Percentiles rank a stretch among this genome's conserved stretches.
Conservation (phyloP, 768 basidiomycete species). For the Leccinum fibrillosum region DNA sequence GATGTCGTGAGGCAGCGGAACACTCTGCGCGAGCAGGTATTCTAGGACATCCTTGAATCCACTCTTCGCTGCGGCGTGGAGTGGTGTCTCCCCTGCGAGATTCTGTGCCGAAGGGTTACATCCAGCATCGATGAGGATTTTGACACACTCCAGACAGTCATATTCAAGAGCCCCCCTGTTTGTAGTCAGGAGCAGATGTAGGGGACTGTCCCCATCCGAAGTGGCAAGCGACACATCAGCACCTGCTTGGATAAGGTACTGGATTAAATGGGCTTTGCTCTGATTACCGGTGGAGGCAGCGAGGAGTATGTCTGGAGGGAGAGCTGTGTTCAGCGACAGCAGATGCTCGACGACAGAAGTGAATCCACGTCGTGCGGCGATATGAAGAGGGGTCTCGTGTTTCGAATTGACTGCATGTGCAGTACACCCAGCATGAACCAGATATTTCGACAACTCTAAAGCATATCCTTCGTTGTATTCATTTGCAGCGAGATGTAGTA, state of each 20-base stretch:
- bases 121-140: slow-evolving; percentile 5
- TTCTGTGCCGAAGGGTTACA: not conserved
- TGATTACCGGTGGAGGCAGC: not conserved
- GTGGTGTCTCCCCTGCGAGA: not conserved
- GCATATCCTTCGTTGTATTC: not conserved
- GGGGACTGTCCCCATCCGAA: not conserved
- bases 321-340: not conserved
- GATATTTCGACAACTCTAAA: not conserved
- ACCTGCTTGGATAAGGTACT: not conserved
- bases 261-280: not conserved
- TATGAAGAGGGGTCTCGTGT: not conserved
- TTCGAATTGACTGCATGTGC: not conserved
- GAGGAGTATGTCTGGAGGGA: not conserved
- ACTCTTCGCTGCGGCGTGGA: not conserved
- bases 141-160: not conserved
- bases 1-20: not conserved
- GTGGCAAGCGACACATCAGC: not conserved
- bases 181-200: not conserved
- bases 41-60: not conserved
- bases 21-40: not conserved
- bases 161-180: no score
- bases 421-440: not conserved
- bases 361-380: not conserved
- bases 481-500: not conserved
- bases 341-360: not conserved